Base-by-base conservation (phyloP, 495 filamentous ascomycete species). In the Aspergillus ellipticus region DNA sequence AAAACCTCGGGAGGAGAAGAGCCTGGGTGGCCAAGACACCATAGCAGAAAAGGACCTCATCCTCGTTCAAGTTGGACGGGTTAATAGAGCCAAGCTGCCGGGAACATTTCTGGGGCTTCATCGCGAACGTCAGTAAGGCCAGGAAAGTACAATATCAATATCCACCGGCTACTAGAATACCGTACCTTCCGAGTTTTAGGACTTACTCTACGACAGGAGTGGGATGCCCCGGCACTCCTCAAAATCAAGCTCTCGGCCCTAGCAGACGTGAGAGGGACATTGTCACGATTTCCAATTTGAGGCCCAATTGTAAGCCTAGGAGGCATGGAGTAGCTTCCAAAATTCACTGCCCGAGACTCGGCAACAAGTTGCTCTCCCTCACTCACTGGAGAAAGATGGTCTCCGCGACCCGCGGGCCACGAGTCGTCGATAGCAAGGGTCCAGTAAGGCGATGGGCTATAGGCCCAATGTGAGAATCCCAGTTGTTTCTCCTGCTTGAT, bases 1-100 rank as follows among this genome's bases (percentile, higher is more conserved):
- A 20, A 29, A 68, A 73, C 0, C 42, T 46, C 0, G 74, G 71
- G 4, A 60, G 46, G 13, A 75, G 59, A 0, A 55, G 41, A 15
- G 54, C 61, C 51, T 69, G 61, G 4, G 61, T 55, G 2, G 55
- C 47, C 1, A 77, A 31, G 0, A 71, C 63, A 15, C 67, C 68
- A 48, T 73, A 74, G 39, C 57, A 64, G 33, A 71, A 75, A n/a
- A 75, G 53, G 1, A 66, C 54, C 8, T 71, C 62, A 8, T 53
- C 48, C 15, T 57, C 19, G 3, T 46, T 55, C 37, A 70, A 46
- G 0, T 22, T 22, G 0, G 19, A 19, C 16, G 63, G 2, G 8
- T 56, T 28, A 15, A 64, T 21, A 0, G 49, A 50, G 0, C 33
- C 53, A 0, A 70, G 39, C 16, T 24, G 28, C 9, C 29, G 20